These are phyloP conservation scores for Hanseniaspora lindneri DNA, from an alignment of 805 yeast genomes.

Conservation along the genomic window DNA sequence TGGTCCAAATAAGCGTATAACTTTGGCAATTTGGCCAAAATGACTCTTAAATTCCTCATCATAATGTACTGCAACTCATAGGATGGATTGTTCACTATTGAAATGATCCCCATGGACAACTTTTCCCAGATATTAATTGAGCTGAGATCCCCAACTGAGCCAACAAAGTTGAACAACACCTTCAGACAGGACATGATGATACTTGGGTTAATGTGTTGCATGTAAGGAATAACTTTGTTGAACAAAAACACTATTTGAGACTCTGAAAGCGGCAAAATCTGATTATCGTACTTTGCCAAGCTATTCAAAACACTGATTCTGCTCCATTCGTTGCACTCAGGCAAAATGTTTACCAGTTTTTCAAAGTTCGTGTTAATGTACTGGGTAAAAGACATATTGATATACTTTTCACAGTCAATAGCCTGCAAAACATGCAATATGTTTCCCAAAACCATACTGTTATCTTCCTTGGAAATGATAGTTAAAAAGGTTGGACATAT, in stretches of 20 bases:
- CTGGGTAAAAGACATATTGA: conserved; percentile 33
- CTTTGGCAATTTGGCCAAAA: conserved; percentile 79
- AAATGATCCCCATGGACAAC: conserved; percentile 73
- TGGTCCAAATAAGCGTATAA: conserved; percentile 36
- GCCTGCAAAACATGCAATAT: conserved; percentile 79
- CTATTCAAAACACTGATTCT: conserved; percentile 80
- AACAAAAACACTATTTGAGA: conserved; percentile 73
- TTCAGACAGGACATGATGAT: conserved; percentile 81
- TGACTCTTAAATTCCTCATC: conserved; percentile 76
- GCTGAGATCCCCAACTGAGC: conserved; percentile 30
- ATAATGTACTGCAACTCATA: conserved; percentile 86
- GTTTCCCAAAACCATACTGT: conserved; percentile 96
- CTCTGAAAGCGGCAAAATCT: conserved; percentile 33
- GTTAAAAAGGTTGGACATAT: conserved; percentile 36
- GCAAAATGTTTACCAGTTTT: conserved; percentile 67
- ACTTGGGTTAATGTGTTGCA: conserved; percentile 93
- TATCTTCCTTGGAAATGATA: conserved; percentile 60
- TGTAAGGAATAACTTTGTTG: conserved; percentile 84
- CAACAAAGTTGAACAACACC: conserved; percentile 60
- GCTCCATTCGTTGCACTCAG: conserved; percentile 99
- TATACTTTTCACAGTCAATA: conserved; percentile 32
- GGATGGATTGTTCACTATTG: conserved; percentile 76
- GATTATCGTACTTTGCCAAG: conserved; percentile 49
- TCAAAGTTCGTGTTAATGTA: conserved; percentile 34
- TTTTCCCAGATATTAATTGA: conserved; percentile 50